phyloP scores from a whole-genome alignment of 768 basidiomycete species.

The Leccinum boreale region DNA sequence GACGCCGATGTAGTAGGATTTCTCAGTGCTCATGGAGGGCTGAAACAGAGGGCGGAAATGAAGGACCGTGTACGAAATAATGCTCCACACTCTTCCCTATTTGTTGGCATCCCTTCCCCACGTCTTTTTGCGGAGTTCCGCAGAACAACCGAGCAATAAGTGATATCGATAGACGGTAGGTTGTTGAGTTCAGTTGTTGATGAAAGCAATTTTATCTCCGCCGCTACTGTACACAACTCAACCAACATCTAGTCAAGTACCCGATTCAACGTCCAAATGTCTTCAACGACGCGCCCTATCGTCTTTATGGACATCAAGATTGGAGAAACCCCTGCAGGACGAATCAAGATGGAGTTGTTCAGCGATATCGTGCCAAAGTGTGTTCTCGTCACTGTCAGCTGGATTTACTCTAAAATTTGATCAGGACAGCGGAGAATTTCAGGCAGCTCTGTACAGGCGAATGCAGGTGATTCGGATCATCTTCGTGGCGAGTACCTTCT shows the following conservation, averaged over 20 bases:
- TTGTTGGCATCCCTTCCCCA: neutral
- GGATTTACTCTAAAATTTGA: slow-evolving; percentile 2
- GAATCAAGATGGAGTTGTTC: slow-evolving; percentile 97
- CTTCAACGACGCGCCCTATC: slow-evolving; percentile 66
- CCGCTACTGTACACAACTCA: neutral
- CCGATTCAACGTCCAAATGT: slow-evolving; percentile 28
- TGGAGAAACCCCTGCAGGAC: slow-evolving; percentile 92
- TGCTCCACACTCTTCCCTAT: slow-evolving; percentile 11
- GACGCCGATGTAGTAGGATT: slow-evolving; percentile 62
- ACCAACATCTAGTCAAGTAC: neutral
- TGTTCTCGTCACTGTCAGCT: slow-evolving; percentile 20
- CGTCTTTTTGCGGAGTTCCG: neutral
- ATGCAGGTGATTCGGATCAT: slow-evolving; percentile 56
- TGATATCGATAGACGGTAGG: neutral
- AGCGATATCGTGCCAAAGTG: slow-evolving; percentile 95
- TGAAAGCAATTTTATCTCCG: neutral
- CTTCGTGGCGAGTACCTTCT: neutral
- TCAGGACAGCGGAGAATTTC: slow-evolving; percentile 96
- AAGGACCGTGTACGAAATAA: slow-evolving; percentile 3
- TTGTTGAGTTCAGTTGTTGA: neutral
- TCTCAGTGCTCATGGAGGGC: slow-evolving; percentile 34
- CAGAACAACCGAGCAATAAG: neutral
- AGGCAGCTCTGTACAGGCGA: slow-evolving; percentile 98
- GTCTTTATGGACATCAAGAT: slow-evolving; percentile 98
- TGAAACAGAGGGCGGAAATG: neutral